phyloP scores from a whole-genome alignment of 768 basidiomycete species.

The Pleurotus giganteus region DNA sequence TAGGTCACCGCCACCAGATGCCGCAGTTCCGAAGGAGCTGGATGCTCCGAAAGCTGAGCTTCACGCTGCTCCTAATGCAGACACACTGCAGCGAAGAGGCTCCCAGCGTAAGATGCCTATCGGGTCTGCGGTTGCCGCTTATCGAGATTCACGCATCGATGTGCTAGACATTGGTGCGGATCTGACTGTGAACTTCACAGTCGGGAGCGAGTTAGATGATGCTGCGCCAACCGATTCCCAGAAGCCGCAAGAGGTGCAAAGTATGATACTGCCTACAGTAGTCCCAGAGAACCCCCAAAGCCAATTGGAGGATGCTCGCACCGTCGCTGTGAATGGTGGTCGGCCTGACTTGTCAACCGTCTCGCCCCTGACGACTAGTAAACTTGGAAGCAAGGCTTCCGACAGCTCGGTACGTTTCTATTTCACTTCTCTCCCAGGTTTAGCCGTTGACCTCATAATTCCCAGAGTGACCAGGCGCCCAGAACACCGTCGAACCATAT shows the following conservation, averaged over 20 bases:
- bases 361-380: slow-evolving; percentile 28
- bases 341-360: slow-evolving; percentile 14
- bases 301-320: neutral
- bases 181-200: slow-evolving; percentile 67
- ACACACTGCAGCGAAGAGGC: slow-evolving; percentile 39
- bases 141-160: slow-evolving; percentile 61
- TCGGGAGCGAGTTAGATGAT: slow-evolving; percentile 74
- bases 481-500: slow-evolving; percentile 40
- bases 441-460: slow-evolving; percentile 12
- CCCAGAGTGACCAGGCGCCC: slow-evolving; percentile 41
- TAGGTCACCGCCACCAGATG: slow-evolving; percentile 65
- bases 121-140: slow-evolving; percentile 72
- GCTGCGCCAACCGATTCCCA: slow-evolving; percentile 18
- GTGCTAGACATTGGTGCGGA: slow-evolving; percentile 44
- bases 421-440: neutral
- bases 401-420: slow-evolving; percentile 51
- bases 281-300: slow-evolving; percentile 4
- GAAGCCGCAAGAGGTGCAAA: slow-evolving; percentile 18
- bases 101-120: slow-evolving; percentile 70
- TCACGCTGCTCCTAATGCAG: slow-evolving; percentile 27
- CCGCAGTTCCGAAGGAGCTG: slow-evolving; percentile 21
- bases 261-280: slow-evolving; percentile 21
- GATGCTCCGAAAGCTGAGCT: slow-evolving; percentile 24
- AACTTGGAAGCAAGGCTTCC: slow-evolving; percentile 47
- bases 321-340: slow-evolving; percentile 5